These are phyloP conservation scores for Geotrichum aggregatum DNA, from an alignment of 1,139 yeast genomes.

Conservation along the genomic window DNA sequence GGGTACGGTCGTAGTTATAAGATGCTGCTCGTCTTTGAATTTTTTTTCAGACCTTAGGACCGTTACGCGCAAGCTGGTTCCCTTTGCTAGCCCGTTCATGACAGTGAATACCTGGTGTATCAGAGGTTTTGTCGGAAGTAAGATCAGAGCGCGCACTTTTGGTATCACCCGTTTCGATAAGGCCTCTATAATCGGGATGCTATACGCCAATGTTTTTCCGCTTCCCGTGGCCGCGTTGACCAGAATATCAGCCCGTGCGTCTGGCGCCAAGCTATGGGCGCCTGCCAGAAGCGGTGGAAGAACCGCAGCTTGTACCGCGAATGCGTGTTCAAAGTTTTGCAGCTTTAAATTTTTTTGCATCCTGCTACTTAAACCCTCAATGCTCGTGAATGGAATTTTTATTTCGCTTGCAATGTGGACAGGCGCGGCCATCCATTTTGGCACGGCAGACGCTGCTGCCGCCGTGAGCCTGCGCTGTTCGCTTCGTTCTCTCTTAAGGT, in stretches of 20 bases:
- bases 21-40: slow-evolving; percentile 59
- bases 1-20: slow-evolving; percentile 49
- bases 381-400: slow-evolving; percentile 31
- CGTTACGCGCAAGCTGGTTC: slow-evolving; percentile 59
- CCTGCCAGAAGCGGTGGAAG: slow-evolving; percentile 55
- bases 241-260: slow-evolving; percentile 53
- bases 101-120: slow-evolving; percentile 76
- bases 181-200: slow-evolving; percentile 74
- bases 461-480: slow-evolving; percentile 38
- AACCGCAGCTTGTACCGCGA: slow-evolving; percentile 73
- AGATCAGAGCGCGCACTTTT: slow-evolving; percentile 64
- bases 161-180: slow-evolving; percentile 65
- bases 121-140: slow-evolving; percentile 89
- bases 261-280: slow-evolving; percentile 49
- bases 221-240: slow-evolving; percentile 96
- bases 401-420: slow-evolving; percentile 43
- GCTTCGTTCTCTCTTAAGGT: neutral
- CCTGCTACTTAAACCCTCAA: slow-evolving; percentile 36
- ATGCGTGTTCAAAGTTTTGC: slow-evolving; percentile 53
- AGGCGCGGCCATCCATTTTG: slow-evolving; percentile 67
- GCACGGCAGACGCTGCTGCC: slow-evolving; percentile 20
- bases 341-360: slow-evolving; percentile 48
- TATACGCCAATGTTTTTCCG: slow-evolving; percentile 90
- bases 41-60: slow-evolving; percentile 61
- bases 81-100: slow-evolving; percentile 55